Base-by-base conservation (phyloP, 2,329 filamentous ascomycete species). In the Trichoderma arundinaceum region DNA sequence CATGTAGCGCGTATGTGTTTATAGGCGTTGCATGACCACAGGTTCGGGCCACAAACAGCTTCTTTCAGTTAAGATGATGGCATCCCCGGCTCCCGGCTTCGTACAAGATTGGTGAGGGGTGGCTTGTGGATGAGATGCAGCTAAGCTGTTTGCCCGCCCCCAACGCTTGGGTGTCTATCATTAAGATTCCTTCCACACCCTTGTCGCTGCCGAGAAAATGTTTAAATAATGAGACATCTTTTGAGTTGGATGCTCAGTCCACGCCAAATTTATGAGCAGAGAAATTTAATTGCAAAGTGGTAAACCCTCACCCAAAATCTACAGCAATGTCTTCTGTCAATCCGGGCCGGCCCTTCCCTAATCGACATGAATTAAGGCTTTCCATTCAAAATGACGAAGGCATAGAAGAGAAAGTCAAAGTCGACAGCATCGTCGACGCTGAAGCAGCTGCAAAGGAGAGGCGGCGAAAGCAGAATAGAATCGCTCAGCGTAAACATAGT, bases 401-500 rank as follows among this genome's bases (percentile, higher is more conserved):
- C 6, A 33, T 63, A 7, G 59, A 63, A 13, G 59, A 54, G 7
- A 63, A 38, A 38, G 33, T 54, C 17, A 54, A 44, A 17, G 28
- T 63, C 9, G 59, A 54, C 15, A 54, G 17, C n/a, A 44, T 63
- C 7, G 17, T 54, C 32, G 59, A 63, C 44, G 49, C 39, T 2
- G 59, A 63, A 19, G 22, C 51, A 7, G 59, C 49, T 17, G 62
- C 62, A 43, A 65, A 65, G 17, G 62, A 65, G 38, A 57, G 62
- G 51, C 52, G 62, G 22, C 41, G 62, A 32, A 43, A 22, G 19
- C 62, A 65, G 33, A 65, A 65, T 15, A 58, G 62, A 46, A 59
- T 65, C 9, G 62, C 62, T n/a, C 62, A 65, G 53, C 62, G 62
- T n/a, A 65, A 59, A 7, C 62, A 65, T 12, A 44, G 62, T 65